Evolutionary conservation across 2,329 filamentous ascomycete genomes (phyloP).

Genomic region (Didymella exigua): DNA sequence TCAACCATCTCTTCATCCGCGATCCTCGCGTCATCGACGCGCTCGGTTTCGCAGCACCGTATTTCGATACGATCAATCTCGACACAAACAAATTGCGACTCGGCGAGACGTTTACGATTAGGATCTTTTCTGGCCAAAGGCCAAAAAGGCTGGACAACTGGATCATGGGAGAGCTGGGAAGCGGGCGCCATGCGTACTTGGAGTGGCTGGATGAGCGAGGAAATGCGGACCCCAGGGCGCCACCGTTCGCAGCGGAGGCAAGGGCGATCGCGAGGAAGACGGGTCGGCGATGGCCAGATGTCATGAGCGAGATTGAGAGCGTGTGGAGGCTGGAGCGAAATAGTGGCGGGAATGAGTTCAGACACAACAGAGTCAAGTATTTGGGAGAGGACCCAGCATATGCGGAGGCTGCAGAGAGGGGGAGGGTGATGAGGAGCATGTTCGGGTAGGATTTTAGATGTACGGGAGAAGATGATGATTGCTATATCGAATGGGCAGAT

Average conservation of each 20-base stretch:
- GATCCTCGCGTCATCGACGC: slow-evolving; percentile 15
- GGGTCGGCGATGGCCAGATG: slow-evolving; percentile 13
- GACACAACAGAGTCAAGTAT: slow-evolving; percentile 12
- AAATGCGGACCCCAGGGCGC: slow-evolving; percentile 8
- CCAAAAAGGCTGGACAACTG: slow-evolving; percentile 1
- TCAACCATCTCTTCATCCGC: slow-evolving; percentile 24
- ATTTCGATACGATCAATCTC: background rate
- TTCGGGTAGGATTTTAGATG: slow-evolving; percentile 4
- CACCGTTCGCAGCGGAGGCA: slow-evolving; percentile 17
- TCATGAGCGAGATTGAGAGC: slow-evolving; percentile 21
- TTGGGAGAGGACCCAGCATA: slow-evolving; percentile 19
- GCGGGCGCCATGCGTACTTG: slow-evolving; percentile 24
- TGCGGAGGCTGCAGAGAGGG: background rate
- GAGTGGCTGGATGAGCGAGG: slow-evolving; percentile 22
- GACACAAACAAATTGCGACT: background rate
- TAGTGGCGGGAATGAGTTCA: background rate
- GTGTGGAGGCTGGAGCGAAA: slow-evolving; percentile 23
- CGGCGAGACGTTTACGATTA: slow-evolving; percentile 20
- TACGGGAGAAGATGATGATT: too few species aligned
- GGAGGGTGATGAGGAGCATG: slow-evolving; percentile 6
- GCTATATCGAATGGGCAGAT: too few species aligned
- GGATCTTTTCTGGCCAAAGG: slow-evolving; percentile 2
- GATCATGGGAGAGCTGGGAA: slow-evolving; percentile 20
- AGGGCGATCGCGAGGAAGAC: slow-evolving; percentile 11
- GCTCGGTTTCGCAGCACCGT: slow-evolving; percentile 16